Conservation (phyloP, 768 basidiomycete species). For the Clitopilus passeckerianus region DNA sequence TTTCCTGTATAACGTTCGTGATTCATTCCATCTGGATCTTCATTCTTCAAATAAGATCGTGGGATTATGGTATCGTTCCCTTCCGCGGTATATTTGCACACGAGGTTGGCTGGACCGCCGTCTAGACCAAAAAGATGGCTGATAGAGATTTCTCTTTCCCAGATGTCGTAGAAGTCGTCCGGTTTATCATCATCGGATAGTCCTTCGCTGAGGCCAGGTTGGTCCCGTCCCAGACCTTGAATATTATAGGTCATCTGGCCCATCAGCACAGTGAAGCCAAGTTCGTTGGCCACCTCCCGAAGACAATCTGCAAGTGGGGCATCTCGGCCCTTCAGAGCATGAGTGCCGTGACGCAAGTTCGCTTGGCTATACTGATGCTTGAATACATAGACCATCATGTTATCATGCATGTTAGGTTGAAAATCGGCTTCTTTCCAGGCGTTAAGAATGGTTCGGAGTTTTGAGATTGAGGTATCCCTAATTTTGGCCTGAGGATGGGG, state of each 20-base stretch:
- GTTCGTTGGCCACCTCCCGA: not conserved
- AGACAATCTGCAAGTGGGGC: not conserved
- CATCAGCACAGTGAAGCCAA: not conserved
- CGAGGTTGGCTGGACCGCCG: not conserved
- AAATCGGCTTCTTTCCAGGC: not conserved
- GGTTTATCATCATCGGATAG: not conserved
- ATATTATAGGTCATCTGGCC: not conserved
- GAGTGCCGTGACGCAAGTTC: not conserved
- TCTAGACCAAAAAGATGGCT: not conserved
- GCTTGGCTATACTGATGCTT: not conserved
- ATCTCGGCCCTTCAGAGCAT: not conserved
- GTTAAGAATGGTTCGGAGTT: not conserved
- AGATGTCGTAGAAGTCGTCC: not conserved
- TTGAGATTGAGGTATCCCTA: not conserved
- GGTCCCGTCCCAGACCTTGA: not conserved
- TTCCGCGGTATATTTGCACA: not conserved
- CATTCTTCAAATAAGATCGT: not conserved
- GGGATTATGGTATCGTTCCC: not conserved
- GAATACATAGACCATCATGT: not conserved
- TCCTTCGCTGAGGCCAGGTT: not conserved
- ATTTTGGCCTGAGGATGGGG: not conserved
- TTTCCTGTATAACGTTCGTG: not conserved
- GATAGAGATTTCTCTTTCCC: not conserved
- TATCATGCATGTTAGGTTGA: not conserved
- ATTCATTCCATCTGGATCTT: not conserved